Conservation (phyloP, 176 grass and related monocot genomes). For the Canna indica region DNA sequence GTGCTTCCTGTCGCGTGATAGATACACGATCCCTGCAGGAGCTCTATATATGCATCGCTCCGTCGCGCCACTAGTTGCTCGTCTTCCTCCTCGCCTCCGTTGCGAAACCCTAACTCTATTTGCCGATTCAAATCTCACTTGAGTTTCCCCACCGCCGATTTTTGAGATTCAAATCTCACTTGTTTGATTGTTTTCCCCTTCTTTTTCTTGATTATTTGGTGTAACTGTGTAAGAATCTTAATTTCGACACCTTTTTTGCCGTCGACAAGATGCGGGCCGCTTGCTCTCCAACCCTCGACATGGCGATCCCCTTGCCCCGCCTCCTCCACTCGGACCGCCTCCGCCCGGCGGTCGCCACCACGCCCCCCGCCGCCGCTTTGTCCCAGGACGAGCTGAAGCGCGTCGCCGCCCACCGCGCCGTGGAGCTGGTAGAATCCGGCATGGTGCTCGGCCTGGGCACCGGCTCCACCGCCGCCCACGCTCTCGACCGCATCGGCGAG, state of each 20-base stretch:
- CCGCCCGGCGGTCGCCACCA: not conserved
- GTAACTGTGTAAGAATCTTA: not conserved
- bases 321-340: not conserved
- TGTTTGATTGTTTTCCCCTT: too few species aligned
- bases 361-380: not conserved
- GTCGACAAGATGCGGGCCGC: not conserved
- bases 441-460: conserved; percentile 7
- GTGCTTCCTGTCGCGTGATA: not conserved
- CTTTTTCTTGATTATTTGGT: not conserved
- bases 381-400: conserved; percentile 4
- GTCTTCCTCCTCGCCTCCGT: not conserved
- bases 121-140: too few species aligned
- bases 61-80: not conserved
- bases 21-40: not conserved
- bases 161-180: too few species aligned
- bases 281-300: not conserved
- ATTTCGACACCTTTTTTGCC: not conserved
- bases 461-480: conserved; percentile 7
- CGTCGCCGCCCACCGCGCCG: conserved; percentile 3
- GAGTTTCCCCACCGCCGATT: too few species aligned
- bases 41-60: not conserved
- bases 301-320: not conserved
- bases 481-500: conserved; percentile 1
- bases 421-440: not conserved
- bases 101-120: too few species aligned